Conservation (phyloP, 164 flowering plant genomes). For the Aristolochia fimbriata region DNA sequence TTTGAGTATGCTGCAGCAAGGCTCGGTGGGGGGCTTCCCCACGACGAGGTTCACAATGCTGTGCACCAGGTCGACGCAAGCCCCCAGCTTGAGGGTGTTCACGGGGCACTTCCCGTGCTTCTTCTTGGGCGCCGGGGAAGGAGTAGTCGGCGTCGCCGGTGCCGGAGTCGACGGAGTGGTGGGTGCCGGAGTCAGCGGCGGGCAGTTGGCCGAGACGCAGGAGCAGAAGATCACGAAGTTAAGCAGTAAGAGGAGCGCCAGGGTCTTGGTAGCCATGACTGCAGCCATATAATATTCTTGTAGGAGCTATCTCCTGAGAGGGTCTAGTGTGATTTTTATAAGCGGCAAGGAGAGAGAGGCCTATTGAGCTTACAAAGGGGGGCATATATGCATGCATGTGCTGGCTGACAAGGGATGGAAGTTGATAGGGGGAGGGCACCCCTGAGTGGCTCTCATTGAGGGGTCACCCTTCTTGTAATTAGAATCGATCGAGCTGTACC, state of each 20-base stretch:
- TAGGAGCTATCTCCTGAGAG: no score
- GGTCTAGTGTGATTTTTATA: no score
- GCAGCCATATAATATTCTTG: no score
- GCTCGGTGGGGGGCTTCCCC: background rate
- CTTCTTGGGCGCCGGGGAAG: background rate
- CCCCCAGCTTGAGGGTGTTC: slow-evolving; percentile 3
- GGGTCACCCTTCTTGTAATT: no score
- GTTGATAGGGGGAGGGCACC: no score
- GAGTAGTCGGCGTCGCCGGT: background rate
- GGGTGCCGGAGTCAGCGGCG: background rate
- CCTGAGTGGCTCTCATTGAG: no score
- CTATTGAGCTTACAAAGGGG: background rate
- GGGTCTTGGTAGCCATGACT: slow-evolving; percentile 22
- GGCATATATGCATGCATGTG: background rate
- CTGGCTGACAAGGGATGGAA: background rate
- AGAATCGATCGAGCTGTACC: no score
- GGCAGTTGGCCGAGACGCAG: slow-evolving; percentile 21
- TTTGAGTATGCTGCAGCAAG: background rate
- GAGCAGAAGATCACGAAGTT: slow-evolving; percentile 57
- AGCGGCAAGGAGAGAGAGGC: background rate
- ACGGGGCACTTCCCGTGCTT: background rate
- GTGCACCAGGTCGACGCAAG: background rate
- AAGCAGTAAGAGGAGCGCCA: slow-evolving; percentile 34
- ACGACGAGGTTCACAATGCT: background rate
- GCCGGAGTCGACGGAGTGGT: background rate